Evolutionary conservation across 805 yeast genomes (phyloP).

Genomic region (Ogataea philodendri): DNA sequence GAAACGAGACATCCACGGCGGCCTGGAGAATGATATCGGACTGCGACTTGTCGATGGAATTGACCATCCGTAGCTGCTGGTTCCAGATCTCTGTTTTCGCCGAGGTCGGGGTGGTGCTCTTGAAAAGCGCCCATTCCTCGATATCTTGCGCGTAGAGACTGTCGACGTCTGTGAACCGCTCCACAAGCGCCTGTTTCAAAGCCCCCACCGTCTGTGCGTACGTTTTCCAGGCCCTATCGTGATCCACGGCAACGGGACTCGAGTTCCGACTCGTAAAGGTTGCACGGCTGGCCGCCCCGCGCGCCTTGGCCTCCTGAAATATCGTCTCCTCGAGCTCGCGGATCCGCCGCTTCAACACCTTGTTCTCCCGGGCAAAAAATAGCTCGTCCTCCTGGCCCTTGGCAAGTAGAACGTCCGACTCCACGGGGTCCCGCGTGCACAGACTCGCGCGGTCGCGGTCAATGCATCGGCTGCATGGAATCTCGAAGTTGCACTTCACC

Average conservation of each 20-base stretch:
- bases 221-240: not conserved
- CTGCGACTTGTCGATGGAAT: not conserved
- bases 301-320: not conserved
- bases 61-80: not conserved
- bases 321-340: conserved; percentile 21
- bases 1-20: conserved; percentile 1
- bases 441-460: conserved; percentile 26
- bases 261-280: no score
- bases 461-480: conserved; percentile 44
- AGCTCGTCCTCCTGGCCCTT: conserved; percentile 16
- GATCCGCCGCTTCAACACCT: conserved; percentile 20
- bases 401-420: conserved; percentile 26
- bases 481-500: conserved; percentile 44
- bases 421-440: conserved; percentile 31
- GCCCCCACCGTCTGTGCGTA: not conserved
- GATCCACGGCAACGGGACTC: not conserved
- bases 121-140: conserved; percentile 23
- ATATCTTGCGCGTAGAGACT: conserved; percentile 1
- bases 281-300: not conserved
- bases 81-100: conserved; percentile 1
- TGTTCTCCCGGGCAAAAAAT: conserved; percentile 22
- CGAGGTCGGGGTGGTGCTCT: not conserved
- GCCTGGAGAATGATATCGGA: conserved; percentile 1
- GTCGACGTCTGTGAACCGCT: not conserved
- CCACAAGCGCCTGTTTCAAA: not conserved